Evolutionary conservation across 495 filamentous ascomycete species (phyloP).

Genomic region (Penicillium waksmanii): DNA sequence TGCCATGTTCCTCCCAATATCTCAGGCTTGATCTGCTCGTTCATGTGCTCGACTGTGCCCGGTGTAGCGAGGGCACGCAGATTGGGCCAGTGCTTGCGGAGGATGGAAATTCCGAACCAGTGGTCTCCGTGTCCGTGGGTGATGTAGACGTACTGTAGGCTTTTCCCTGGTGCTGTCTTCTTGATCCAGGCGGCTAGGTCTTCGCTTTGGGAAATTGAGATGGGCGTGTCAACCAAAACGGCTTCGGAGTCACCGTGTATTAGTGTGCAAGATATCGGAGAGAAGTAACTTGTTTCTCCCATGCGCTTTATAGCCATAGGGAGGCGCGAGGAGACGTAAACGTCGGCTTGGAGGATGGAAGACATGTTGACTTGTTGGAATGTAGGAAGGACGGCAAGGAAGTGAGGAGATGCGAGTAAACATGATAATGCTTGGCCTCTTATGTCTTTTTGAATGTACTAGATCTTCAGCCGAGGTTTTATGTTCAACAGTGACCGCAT

Average conservation of each 20-base stretch:
- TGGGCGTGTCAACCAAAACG: conserved; percentile 29
- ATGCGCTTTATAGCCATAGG: not conserved
- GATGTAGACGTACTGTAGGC: conserved; percentile 43
- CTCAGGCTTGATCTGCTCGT: conserved; percentile 22
- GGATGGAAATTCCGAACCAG: conserved; percentile 37
- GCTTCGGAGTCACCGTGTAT: conserved; percentile 19
- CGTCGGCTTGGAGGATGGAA: not conserved
- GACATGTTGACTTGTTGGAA: no score
- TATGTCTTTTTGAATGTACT: not conserved
- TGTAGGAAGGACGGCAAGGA: no score
- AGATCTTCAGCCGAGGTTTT: not conserved
- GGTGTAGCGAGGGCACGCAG: conserved; percentile 32
- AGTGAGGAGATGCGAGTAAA: no score
- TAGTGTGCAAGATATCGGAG: conserved; percentile 27
- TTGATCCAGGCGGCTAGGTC: conserved; percentile 22
- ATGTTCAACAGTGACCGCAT: no score
- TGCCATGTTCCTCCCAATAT: not conserved
- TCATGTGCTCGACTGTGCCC: conserved; percentile 36
- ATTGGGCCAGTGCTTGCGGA: conserved; percentile 36
- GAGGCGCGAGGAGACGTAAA: not conserved
- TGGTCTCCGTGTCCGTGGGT: conserved; percentile 55
- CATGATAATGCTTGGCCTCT: no score
- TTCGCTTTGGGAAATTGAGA: conserved; percentile 20
- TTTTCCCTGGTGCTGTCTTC: conserved; percentile 18
- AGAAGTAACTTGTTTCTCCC: not conserved